Conservation (phyloP, 1,139 yeast genomes). For the Taphrina betulina region DNA sequence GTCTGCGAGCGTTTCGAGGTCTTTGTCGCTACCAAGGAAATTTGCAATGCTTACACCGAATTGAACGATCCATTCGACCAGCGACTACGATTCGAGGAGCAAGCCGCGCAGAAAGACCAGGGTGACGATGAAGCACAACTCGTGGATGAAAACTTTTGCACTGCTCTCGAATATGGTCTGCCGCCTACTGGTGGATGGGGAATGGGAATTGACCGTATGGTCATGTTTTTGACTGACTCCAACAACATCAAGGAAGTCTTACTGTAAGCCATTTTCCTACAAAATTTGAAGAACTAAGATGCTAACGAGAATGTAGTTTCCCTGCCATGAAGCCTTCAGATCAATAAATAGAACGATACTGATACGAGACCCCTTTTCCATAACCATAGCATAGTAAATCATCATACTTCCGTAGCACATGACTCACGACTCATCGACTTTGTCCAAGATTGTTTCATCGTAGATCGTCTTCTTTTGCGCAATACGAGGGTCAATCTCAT, state of each 20-base stretch:
- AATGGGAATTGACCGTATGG: slow-evolving; percentile 96
- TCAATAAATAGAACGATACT: neutral
- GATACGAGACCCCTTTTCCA: too few species aligned
- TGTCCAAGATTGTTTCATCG: too few species aligned
- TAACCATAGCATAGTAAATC: neutral
- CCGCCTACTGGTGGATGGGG: slow-evolving; percentile 99
- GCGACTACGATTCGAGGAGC: slow-evolving; percentile 62
- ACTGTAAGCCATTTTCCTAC: slow-evolving; percentile 48
- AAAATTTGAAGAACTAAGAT: too few species aligned
- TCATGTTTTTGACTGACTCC: slow-evolving; percentile 93
- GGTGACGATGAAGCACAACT: slow-evolving; percentile 99
- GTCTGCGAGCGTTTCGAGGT: slow-evolving; percentile 98
- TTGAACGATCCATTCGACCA: slow-evolving; percentile 94
- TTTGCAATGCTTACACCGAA: slow-evolving; percentile 97
- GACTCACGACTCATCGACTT: too few species aligned
- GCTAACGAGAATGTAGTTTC: neutral
- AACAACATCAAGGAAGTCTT: slow-evolving; percentile 97
- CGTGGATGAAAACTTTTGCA: slow-evolving; percentile 94
- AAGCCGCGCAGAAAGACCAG: slow-evolving; percentile 96
- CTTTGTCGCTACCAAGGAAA: slow-evolving; percentile 97
- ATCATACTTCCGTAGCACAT: too few species aligned
- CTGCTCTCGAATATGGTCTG: slow-evolving; percentile 95
- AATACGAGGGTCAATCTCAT: too few species aligned
- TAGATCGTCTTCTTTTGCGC: too few species aligned
- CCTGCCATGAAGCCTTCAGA: slow-evolving; percentile 24